A percentile compares a stretch with the other conserved stretches of the same genome.
Evolutionary conservation across 1,139 yeast genomes (phyloP).

Genomic region (Kazachstania sp.): DNA sequence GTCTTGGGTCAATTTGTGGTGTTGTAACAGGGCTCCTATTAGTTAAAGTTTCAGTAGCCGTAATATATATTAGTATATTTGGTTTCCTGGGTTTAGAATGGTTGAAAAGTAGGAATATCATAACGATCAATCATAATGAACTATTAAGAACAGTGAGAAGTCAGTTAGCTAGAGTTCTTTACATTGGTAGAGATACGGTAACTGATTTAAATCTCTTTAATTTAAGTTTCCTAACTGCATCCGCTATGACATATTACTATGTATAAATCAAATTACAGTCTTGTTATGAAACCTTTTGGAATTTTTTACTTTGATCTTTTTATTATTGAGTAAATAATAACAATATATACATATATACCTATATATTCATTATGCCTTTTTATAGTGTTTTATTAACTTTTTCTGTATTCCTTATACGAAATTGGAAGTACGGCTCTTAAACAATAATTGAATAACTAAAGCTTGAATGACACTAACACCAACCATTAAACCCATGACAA

Average conservation of each 20-base stretch:
- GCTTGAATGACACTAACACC: conserved; percentile 60
- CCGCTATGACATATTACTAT: conserved; percentile 13
- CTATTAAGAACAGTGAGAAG: conserved; percentile 5
- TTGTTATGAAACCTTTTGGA: background rate
- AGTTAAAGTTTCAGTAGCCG: conserved; percentile 16
- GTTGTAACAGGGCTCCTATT: conserved; percentile 16
- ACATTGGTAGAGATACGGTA: conserved; percentile 4
- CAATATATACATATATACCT: background rate
- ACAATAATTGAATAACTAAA: conserved; percentile 44
- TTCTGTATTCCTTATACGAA: conserved; percentile 26
- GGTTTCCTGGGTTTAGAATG: conserved; percentile 19
- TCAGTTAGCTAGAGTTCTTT: conserved; percentile 5
- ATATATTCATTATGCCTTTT: background rate
- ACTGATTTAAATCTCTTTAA: conserved; percentile 13
- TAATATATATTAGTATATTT: conserved; percentile 14
- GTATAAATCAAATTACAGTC: conserved; percentile 5
- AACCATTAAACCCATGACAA: conserved; percentile 54
- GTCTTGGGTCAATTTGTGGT: conserved; percentile 22
- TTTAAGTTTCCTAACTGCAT: conserved; percentile 16
- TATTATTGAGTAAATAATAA: background rate
- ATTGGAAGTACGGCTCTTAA: conserved; percentile 34
- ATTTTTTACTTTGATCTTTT: too few relatives aligned
- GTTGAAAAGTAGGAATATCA: conserved; percentile 16
- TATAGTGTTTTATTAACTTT: too few relatives aligned
- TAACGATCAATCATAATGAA: conserved; percentile 11